Evolutionary conservation across 164 flowering plant genomes (phyloP).

Genomic region (Euptelea pleiosperma): DNA sequence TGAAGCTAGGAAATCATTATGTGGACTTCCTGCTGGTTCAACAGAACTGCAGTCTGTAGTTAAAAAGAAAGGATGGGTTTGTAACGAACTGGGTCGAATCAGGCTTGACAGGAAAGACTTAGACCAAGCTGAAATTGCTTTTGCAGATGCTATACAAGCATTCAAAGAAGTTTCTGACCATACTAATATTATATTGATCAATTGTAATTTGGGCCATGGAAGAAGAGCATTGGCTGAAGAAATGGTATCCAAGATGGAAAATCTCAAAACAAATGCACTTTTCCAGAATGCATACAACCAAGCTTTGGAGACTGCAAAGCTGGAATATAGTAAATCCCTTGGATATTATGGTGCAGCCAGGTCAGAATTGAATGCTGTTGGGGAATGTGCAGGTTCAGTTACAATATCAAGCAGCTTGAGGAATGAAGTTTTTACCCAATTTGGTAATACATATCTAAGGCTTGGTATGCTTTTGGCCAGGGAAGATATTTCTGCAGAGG

Average conservation of each 20-base stretch:
- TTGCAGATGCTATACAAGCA: conserved; percentile 78
- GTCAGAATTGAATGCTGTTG: conserved; percentile 41
- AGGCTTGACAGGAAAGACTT: conserved; percentile 61
- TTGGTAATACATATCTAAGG: conserved; percentile 85
- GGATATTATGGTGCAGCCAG: conserved; percentile 78
- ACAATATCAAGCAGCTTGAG: conserved; percentile 34
- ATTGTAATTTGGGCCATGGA: conserved; percentile 91
- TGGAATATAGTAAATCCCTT: conserved; percentile 67
- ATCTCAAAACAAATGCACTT: conserved; percentile 36
- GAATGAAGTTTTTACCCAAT: conserved; percentile 78
- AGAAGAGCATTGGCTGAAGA: conserved; percentile 90
- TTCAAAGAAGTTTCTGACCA: conserved; percentile 76
- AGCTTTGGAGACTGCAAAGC: conserved; percentile 64
- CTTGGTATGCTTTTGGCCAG: conserved; percentile 91
- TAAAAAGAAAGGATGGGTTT: conserved; percentile 93
- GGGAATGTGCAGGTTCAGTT: conserved; percentile 32
- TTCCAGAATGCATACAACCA: conserved; percentile 51
- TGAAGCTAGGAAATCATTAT: conserved; percentile 62
- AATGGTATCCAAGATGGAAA: conserved; percentile 58
- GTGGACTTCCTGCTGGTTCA: conserved; percentile 43
- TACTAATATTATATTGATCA: conserved; percentile 71
- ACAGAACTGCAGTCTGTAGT: conserved; percentile 52
- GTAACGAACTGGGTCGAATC: conserved; percentile 86
- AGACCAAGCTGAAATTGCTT: conserved; percentile 72
- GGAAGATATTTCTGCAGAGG: conserved; percentile 57